A percentile compares a stretch with the other conserved stretches of the same genome.
These are phyloP conservation scores for Vinca minor DNA, from an alignment of 257 asterid species.

Conservation along the genomic window DNA sequence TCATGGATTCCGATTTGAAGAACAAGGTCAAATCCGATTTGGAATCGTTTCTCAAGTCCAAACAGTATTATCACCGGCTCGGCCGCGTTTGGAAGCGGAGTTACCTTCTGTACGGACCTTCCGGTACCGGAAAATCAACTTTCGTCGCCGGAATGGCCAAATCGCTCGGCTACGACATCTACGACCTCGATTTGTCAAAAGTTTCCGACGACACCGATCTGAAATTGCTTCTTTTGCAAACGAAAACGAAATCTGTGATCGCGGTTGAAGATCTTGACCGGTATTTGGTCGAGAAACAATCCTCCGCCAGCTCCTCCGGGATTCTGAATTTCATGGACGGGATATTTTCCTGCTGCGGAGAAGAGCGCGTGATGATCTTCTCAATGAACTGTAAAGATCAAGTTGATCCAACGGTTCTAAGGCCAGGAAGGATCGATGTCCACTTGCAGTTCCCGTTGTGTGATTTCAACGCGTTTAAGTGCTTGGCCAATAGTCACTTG, in stretches of 20 bases:
- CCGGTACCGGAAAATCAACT: constrained; percentile 87
- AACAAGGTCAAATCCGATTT: constrained; percentile 61
- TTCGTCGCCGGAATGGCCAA: constrained; percentile 76
- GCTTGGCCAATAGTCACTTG: constrained; percentile 56
- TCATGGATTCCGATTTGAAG: constrained; percentile 85
- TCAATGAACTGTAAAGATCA: constrained; percentile 64
- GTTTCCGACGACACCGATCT: constrained; percentile 63
- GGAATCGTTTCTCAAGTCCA: constrained; percentile 59
- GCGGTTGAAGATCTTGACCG: constrained; percentile 87
- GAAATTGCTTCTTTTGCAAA: constrained; percentile 57
- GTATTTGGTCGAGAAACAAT: constrained; percentile 36
- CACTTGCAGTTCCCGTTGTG: constrained; percentile 74
- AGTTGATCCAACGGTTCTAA: constrained; percentile 46
- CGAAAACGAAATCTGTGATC: constrained; percentile 54
- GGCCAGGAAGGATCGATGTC: constrained; percentile 85
- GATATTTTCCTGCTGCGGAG: constrained; percentile 73
- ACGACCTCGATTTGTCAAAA: constrained; percentile 62
- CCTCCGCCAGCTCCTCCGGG: constrained; percentile 55
- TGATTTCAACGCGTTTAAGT: constrained; percentile 65
- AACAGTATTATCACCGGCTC: constrained; percentile 67
- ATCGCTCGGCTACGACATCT: constrained; percentile 55
- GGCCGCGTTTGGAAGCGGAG: constrained; percentile 96
- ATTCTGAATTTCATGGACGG: constrained; percentile 89
- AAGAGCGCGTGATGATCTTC: constrained; percentile 72
- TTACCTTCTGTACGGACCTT: constrained; percentile 63